A percentile compares a stretch with the other conserved stretches of the same genome.
Conservation (phyloP, 139 green algal genomes). For the Eudorina sp. region DNA sequence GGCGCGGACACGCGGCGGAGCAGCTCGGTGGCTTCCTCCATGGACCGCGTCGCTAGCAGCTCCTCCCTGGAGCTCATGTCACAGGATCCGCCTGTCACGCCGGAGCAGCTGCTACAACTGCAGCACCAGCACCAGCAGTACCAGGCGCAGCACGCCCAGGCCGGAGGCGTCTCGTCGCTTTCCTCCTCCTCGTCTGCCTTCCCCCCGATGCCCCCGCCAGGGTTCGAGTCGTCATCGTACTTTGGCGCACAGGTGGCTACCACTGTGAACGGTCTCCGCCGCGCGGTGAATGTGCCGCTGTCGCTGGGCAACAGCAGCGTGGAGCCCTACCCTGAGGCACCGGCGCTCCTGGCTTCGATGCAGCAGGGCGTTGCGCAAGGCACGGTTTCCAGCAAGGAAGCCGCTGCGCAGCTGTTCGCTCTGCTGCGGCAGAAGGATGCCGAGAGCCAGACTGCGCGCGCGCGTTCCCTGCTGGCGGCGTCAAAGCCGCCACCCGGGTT, state of each 20-base stretch:
- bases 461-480: background rate
- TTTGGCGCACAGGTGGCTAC: conserved; percentile 54
- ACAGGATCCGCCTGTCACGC: conserved; percentile 45
- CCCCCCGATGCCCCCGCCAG: conserved; percentile 23
- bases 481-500: conserved; percentile 34
- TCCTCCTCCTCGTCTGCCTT: conserved; percentile 18
- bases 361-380: conserved; percentile 55
- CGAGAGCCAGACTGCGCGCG: conserved; percentile 4
- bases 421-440: conserved; percentile 61
- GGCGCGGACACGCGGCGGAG: conserved; percentile 23
- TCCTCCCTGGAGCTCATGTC: conserved; percentile 53
- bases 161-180: background rate
- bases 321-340: conserved; percentile 56
- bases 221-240: conserved; percentile 32
- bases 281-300: conserved; percentile 63
- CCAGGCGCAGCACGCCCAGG: background rate
- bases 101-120: conserved; percentile 51
- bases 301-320: conserved; percentile 16
- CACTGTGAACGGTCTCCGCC: conserved; percentile 55
- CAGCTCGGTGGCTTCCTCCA: conserved; percentile 46
- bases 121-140: conserved; percentile 53
- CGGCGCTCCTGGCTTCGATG: conserved; percentile 54
- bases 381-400: conserved; percentile 56
- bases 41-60: conserved; percentile 48
- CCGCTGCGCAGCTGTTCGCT: conserved; percentile 58